Base-by-base conservation (phyloP, 2,329 filamentous ascomycete genomes). In the Fusarium mexicanum region DNA sequence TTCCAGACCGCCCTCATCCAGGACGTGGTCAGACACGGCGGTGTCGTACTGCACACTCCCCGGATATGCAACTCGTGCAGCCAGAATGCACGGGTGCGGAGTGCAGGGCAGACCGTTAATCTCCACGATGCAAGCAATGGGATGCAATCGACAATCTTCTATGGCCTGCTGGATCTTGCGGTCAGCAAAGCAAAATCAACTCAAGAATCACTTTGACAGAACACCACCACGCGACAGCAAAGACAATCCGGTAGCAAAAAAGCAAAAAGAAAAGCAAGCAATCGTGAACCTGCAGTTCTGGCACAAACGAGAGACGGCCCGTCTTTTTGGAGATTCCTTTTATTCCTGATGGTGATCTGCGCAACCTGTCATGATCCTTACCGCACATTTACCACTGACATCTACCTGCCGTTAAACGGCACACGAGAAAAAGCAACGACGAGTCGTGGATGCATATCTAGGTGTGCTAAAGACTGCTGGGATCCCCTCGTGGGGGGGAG, bases 1-100 rank as follows among this genome's bases (percentile, higher is more conserved):
- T 65, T 46, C 63, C 72, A 74, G 72, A 74, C 71, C 72, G 72
- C 72, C 63, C 61, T 37, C 46, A 18, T 55, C 38, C 47, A 60
- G 58, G 61, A 68, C 41, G 41, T 58, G 66, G 55, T 44, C 55
- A 68, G 64, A 69, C 47, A 31, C 41, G 47, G 66, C 37, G 62
- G 64, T 69, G 64, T 55, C 55, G 47, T 38, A 31, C 54, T 69
- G 55, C 55, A 69, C 64, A 65, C 60, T 65, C 66, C 66, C 48
- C n/a, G 37, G 55, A 64, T 54, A 46, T 60, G 69, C 66, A 65
- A 47, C 43, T 44, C 37, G 46, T 69, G 60, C 66, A 70, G 66
- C 24, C 53, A 69, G 41, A 55, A 59, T 70, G 66, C 60, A 70
- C 60, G 55, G 48, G 59, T 62, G 57, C 64, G 71, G 61, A 71